Evolutionary conservation across 805 yeast species (phyloP).

Genomic region (Myxozyma melibiosi): DNA sequence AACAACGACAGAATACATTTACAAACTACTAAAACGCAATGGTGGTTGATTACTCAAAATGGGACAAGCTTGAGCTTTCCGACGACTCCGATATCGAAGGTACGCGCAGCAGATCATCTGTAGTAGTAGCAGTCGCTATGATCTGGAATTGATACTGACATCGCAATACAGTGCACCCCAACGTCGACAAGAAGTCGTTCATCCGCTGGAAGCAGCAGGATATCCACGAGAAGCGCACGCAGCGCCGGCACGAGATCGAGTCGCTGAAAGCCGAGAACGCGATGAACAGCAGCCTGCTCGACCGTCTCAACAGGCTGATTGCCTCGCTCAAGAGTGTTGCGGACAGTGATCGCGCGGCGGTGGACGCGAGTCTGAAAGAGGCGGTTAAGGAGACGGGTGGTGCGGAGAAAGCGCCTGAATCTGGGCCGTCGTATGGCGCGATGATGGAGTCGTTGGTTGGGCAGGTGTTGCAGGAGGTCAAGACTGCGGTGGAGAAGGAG

Average conservation of each 20-base stretch:
- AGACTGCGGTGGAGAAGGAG: slow-evolving; percentile 49
- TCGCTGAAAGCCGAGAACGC: slow-evolving; percentile 73
- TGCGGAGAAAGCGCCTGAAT: slow-evolving; percentile 30
- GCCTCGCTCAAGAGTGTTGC: slow-evolving; percentile 44
- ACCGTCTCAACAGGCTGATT: slow-evolving; percentile 68
- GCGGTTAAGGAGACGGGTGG: slow-evolving; percentile 29
- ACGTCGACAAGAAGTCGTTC: slow-evolving; percentile 90
- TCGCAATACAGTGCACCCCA: slow-evolving; percentile 73
- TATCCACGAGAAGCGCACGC: slow-evolving; percentile 88
- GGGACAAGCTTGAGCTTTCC: slow-evolving; percentile 95
- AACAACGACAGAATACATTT: too few species aligned
- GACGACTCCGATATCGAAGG: slow-evolving; percentile 93
- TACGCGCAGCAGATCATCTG: slow-evolving; percentile 10
- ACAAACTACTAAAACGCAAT: slow-evolving; percentile 41
- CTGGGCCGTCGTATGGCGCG: slow-evolving; percentile 68
- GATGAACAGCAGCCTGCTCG: slow-evolving; percentile 76
- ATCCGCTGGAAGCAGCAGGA: slow-evolving; percentile 97
- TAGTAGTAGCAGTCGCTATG: background rate
- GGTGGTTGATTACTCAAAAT: slow-evolving; percentile 93
- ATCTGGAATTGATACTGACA: background rate
- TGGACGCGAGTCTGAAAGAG: slow-evolving; percentile 8
- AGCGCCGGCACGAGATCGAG: slow-evolving; percentile 75
- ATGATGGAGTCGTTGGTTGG: slow-evolving; percentile 88
- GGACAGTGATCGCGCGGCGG: slow-evolving; percentile 2
- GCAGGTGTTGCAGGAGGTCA: slow-evolving; percentile 68